These are phyloP conservation scores for Fraxinus latifolia DNA, from an alignment of 305 asterid genomes.

Conservation along the genomic window DNA sequence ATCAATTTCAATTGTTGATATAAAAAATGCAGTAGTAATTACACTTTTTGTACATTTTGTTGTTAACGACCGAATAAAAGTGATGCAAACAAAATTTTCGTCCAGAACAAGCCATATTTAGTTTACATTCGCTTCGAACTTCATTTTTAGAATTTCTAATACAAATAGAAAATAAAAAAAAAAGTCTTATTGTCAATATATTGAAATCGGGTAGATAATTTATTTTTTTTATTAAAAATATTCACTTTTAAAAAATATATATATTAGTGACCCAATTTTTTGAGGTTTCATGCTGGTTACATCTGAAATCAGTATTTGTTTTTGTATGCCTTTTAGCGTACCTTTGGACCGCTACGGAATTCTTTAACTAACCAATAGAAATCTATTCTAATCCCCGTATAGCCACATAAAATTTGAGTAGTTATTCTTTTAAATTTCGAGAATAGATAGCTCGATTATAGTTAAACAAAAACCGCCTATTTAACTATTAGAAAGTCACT, in stretches of 20 bases:
- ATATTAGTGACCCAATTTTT: neutral
- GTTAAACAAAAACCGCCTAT: neutral
- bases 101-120: neutral
- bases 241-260: neutral
- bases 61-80: too few relatives aligned
- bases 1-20: too few relatives aligned
- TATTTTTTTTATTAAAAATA: too few relatives aligned
- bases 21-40: too few relatives aligned
- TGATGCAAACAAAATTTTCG: neutral
- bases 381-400: neutral
- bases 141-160: neutral
- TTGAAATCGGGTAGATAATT: neutral
- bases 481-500: neutral
- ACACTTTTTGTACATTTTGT: too few relatives aligned
- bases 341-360: neutral
- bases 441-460: too few relatives aligned
- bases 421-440: neutral
- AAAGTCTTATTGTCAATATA: neutral
- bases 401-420: neutral
- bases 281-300: neutral
- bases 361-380: neutral
- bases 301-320: neutral
- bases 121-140: neutral
- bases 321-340: neutral
- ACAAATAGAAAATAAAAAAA: too few relatives aligned